These are phyloP conservation scores for Pulveroboletus ravenelii DNA, from an alignment of 768 basidiomycete species.

Conservation along the genomic window DNA sequence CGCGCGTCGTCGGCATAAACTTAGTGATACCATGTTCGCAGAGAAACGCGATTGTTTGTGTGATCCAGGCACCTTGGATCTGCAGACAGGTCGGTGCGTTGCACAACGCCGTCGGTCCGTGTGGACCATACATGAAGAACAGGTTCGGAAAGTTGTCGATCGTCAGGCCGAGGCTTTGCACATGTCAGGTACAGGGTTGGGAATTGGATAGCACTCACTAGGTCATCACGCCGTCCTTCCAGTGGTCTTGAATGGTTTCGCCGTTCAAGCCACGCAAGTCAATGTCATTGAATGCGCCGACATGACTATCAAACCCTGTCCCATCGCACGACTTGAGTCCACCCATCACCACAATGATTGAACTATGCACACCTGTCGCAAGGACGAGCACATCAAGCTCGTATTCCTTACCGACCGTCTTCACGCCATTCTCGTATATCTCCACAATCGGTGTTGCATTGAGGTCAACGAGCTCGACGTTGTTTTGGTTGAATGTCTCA, in stretches of 20 bases:
- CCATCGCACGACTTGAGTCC: neutral
- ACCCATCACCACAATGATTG: neutral
- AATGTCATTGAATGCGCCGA: conserved; percentile 3
- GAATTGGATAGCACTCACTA: conserved; percentile 4
- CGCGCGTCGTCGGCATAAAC: conserved; percentile 7
- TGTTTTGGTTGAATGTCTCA: conserved; percentile 13
- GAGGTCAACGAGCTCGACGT: conserved; percentile 13
- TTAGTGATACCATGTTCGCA: conserved; percentile 11
- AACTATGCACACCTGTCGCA: conserved; percentile 9
- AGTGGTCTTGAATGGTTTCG: conserved; percentile 13
- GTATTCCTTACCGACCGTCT: conserved; percentile 3
- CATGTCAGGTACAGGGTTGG: neutral
- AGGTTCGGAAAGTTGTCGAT: conserved; percentile 15
- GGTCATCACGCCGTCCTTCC: conserved; percentile 10
- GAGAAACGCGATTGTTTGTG: conserved; percentile 8
- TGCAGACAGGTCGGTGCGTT: conserved; percentile 7
- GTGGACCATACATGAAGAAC: conserved; percentile 10
- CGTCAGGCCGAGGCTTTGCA: conserved; percentile 11
- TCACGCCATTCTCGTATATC: conserved; percentile 7
- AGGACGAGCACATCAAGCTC: conserved; percentile 12
- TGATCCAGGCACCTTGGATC: conserved; percentile 7
- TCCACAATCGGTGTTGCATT: conserved; percentile 7
- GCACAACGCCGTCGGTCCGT: conserved; percentile 7
- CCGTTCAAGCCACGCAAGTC: conserved; percentile 12
- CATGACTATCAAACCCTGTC: conserved; percentile 10